phyloP scores from a whole-genome alignment of 2,329 filamentous ascomycete species.

The Colletotrichum brevisporum region DNA sequence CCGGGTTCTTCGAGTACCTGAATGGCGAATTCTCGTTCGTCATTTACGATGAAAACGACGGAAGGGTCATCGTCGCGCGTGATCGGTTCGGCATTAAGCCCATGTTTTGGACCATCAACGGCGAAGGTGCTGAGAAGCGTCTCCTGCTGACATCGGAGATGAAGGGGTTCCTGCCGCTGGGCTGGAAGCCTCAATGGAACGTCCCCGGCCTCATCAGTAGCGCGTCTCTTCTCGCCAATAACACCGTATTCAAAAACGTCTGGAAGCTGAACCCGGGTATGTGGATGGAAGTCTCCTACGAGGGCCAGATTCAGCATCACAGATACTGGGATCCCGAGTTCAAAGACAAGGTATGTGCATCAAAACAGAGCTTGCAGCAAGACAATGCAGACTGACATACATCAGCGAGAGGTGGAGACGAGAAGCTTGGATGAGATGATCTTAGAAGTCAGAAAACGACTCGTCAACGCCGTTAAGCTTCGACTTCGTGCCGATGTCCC shows the following conservation, averaged over 20 bases:
- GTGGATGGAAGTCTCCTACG: constrained; percentile 56
- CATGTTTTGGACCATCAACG: constrained; percentile 62
- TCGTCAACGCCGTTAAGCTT: constrained; percentile 66
- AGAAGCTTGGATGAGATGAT: constrained; percentile 66
- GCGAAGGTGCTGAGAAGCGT: constrained; percentile 41
- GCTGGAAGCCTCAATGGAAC: constrained; percentile 68
- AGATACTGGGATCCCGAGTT: constrained; percentile 69
- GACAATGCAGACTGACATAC: background rate
- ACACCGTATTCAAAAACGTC: constrained; percentile 66
- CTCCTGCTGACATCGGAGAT: constrained; percentile 66
- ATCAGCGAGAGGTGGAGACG: constrained; percentile 52
- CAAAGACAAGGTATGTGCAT: constrained; percentile 61
- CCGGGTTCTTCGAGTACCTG: constrained; percentile 54
- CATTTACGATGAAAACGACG: constrained; percentile 58
- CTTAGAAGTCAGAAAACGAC: constrained; percentile 59
- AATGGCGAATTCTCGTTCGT: constrained; percentile 69
- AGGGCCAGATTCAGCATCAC: constrained; percentile 51
- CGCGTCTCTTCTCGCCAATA: constrained; percentile 59
- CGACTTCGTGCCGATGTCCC: constrained; percentile 71
- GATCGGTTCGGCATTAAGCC: constrained; percentile 72
- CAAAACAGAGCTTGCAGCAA: background rate
- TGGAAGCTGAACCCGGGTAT: constrained; percentile 59
- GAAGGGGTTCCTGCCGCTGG: constrained; percentile 66
- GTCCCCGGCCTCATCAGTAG: constrained; percentile 59
- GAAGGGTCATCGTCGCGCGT: constrained; percentile 61